phyloP scores from a whole-genome alignment of 2,329 filamentous ascomycete genomes.

The Corynespora cassiicola region DNA sequence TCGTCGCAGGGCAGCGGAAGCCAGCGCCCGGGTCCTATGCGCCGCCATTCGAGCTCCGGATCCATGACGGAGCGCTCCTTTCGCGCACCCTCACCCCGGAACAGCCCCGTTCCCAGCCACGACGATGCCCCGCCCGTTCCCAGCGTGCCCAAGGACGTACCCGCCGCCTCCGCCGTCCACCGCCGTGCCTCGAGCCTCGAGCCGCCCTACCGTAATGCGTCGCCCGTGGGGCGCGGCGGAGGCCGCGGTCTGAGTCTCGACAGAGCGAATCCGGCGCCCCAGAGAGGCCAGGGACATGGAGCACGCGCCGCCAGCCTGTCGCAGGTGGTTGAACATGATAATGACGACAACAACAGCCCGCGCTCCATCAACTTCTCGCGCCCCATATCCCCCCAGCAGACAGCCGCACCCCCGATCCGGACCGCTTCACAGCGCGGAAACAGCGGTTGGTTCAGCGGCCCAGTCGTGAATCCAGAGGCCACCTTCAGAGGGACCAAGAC shows the following conservation, averaged over 20 bases:
- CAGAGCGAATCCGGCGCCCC: constrained; percentile 28
- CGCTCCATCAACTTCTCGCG: constrained; percentile 63
- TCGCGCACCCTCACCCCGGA: constrained; percentile 68
- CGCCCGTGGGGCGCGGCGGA: constrained; percentile 47
- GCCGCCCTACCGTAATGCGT: constrained; percentile 54
- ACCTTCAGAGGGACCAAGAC: constrained; percentile 34
- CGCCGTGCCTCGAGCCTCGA: constrained; percentile 58
- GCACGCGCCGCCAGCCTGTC: constrained; percentile 42
- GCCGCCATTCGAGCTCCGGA: constrained; percentile 66
- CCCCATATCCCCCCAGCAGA: constrained; percentile 57
- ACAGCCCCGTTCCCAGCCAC: constrained; percentile 29
- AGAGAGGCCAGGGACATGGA: constrained; percentile 26
- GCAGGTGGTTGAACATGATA: constrained; percentile 52
- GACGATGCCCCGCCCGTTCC: constrained; percentile 76
- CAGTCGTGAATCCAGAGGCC: constrained; percentile 39
- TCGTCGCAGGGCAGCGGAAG: constrained; percentile 68
- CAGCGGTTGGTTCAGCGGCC: constrained; percentile 48
- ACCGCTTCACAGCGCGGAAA: constrained; percentile 19
- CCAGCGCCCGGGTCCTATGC: constrained; percentile 44
- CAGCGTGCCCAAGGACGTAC: constrained; percentile 65
- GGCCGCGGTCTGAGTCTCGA: constrained; percentile 51
- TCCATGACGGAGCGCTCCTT: constrained; percentile 93
- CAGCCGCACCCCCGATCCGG: constrained; percentile 19
- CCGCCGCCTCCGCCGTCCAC: constrained; percentile 32
- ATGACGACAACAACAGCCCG: constrained; percentile 49